Percentiles rank a stretch among this genome's conserved stretches.
These are phyloP conservation scores for Trichoderma oligosporum DNA, from an alignment of 2,329 filamentous ascomycete genomes.

Conservation along the genomic window DNA sequence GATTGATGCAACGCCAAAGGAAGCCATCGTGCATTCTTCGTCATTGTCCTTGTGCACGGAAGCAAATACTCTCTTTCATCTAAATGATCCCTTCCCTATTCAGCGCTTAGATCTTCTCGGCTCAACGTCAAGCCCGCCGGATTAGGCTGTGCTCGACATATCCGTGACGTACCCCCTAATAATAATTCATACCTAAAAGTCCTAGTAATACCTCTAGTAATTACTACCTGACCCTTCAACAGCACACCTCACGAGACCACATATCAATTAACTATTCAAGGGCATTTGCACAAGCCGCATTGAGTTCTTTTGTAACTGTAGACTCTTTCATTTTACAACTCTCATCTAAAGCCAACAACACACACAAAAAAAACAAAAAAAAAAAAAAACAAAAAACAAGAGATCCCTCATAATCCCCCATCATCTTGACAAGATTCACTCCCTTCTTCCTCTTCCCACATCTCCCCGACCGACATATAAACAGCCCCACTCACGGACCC, in stretches of 20 bases:
- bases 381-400: background rate
- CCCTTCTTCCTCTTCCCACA: background rate
- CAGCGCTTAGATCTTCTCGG: background rate
- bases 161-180: slow-evolving; percentile 3
- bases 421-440: background rate
- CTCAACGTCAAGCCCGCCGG: slow-evolving; percentile 1
- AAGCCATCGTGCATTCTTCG: background rate
- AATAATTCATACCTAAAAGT: too few relatives aligned
- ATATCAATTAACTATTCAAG: too few relatives aligned
- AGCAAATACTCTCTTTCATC: background rate
- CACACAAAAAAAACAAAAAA: background rate
- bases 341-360: background rate
- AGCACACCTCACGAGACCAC: too few relatives aligned
- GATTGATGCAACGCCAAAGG: too few relatives aligned
- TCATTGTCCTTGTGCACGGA: too few relatives aligned
- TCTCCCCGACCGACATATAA: slow-evolving; percentile 6
- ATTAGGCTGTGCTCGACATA: background rate
- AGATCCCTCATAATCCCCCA: background rate
- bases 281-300: too few relatives aligned
- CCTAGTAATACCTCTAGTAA: too few relatives aligned
- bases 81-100: slow-evolving; percentile 7
- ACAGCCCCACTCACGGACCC: slow-evolving; percentile 13
- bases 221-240: too few relatives aligned
- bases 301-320: too few relatives aligned
- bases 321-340: background rate